phyloP scores from a whole-genome alignment of 2,329 filamentous ascomycete species.

The Fusarium sp. region DNA sequence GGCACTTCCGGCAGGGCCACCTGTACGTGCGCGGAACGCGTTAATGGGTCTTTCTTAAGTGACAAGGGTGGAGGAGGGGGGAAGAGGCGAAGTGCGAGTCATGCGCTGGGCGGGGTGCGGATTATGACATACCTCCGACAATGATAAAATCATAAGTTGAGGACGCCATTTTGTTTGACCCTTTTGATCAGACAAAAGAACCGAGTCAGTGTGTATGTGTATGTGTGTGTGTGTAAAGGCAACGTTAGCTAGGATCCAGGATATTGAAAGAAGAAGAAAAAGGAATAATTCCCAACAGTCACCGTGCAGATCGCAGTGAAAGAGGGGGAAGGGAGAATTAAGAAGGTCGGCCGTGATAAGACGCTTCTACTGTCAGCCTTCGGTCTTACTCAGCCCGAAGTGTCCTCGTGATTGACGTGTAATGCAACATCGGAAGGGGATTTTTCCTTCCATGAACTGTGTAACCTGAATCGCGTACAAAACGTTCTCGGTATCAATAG shows the following conservation, averaged over 20 bases:
- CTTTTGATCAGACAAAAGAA: neutral
- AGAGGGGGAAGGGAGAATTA: constrained; percentile 1
- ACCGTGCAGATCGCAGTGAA: neutral
- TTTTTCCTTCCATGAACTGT: neutral
- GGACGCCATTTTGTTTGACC: constrained; percentile 8
- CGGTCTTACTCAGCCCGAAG: neutral
- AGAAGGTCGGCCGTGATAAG: neutral
- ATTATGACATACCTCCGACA: constrained; percentile 32
- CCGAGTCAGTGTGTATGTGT: neutral
- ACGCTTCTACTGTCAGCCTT: neutral
- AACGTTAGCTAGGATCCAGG: neutral
- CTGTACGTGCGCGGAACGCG: neutral
- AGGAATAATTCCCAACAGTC: neutral
- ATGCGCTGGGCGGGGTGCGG: neutral
- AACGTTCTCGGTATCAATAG: neutral
- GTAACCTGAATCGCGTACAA: neutral
- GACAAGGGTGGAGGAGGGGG: neutral
- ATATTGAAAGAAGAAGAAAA: neutral
- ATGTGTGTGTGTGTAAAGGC: neutral
- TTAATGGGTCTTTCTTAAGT: neutral
- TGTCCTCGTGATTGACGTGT: neutral
- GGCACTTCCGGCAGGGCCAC: constrained; percentile 68
- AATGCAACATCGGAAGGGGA: neutral
- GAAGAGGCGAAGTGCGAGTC: neutral
- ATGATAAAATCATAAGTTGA: constrained; percentile 33